phyloP scores from a whole-genome alignment of 1,284 basidiomycete species.

The Fereydounia khargensis region DNA sequence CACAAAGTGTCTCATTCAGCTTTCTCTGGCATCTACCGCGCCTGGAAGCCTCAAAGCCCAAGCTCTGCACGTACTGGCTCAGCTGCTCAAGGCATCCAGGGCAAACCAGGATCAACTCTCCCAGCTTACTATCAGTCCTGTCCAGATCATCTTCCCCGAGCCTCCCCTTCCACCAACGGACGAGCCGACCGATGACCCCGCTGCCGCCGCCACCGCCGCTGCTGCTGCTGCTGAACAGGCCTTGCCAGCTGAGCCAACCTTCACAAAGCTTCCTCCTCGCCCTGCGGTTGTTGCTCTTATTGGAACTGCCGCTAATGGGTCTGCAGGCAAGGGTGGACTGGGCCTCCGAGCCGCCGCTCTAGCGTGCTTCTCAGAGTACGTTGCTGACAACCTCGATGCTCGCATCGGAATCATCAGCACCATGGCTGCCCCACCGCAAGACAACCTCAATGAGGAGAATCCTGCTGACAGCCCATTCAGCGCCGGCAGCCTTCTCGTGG shows the following conservation, averaged over 20 bases:
- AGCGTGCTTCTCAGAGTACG: constrained; percentile 46
- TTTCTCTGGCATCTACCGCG: constrained; percentile 86
- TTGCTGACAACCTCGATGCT: constrained; percentile 58
- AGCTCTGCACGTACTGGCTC: constrained; percentile 70
- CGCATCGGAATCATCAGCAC: constrained; percentile 62
- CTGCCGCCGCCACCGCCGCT: neutral
- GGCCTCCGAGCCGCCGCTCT: constrained; percentile 45
- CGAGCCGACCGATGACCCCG: neutral
- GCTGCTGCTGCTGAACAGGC: constrained; percentile 1
- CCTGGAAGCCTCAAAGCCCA: constrained; percentile 73
- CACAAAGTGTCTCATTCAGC: constrained; percentile 79
- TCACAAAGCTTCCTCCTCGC: constrained; percentile 24
- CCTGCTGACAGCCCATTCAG: constrained; percentile 49
- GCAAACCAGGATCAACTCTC: constrained; percentile 62
- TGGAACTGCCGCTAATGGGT: constrained; percentile 33
- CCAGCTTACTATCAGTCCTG: constrained; percentile 35
- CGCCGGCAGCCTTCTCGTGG: constrained; percentile 62
- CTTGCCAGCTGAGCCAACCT: constrained; percentile 4
- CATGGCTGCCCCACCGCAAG: constrained; percentile 53
- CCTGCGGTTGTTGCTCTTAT: constrained; percentile 34
- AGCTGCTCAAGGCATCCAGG: constrained; percentile 40
- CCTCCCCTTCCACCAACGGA: constrained; percentile 1
- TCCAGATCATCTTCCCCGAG: constrained; percentile 13
- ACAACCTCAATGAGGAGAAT: constrained; percentile 2
- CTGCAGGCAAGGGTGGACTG: constrained; percentile 30